Evolutionary conservation across 2,329 filamentous ascomycete species (phyloP).

Genomic region (Ilyonectria destructans): DNA sequence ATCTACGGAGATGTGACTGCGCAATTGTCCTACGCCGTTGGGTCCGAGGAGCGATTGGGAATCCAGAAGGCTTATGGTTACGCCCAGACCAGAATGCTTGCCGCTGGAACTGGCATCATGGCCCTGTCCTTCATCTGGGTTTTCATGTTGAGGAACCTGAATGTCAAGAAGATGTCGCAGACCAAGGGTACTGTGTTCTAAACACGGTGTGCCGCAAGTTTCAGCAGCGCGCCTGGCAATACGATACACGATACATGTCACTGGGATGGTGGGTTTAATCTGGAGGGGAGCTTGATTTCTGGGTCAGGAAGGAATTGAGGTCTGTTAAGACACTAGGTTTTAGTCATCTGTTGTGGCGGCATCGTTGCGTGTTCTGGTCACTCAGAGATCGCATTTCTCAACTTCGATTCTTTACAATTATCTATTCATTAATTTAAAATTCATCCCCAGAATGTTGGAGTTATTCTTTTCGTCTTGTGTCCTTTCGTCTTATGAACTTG

Average conservation of each 20-base stretch:
- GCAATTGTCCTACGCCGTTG: conserved; percentile 59
- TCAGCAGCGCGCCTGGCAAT: neutral
- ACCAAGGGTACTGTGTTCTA: conserved; percentile 53
- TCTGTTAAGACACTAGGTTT: neutral
- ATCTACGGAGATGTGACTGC: conserved; percentile 57
- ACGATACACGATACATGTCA: neutral
- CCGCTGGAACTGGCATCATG: conserved; percentile 54
- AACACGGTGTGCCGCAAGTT: neutral
- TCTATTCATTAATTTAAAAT: neutral
- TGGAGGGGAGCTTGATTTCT: neutral
- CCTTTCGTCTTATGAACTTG: too few relatives aligned
- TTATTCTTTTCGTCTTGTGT: too few relatives aligned
- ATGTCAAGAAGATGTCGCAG: conserved; percentile 51
- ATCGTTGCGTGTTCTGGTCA: neutral
- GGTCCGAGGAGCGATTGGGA: conserved; percentile 58
- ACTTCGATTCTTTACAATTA: neutral
- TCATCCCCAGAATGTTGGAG: too few relatives aligned
- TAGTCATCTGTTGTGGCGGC: neutral
- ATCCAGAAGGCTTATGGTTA: conserved; percentile 65
- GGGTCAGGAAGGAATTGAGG: neutral
- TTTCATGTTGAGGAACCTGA: conserved; percentile 51
- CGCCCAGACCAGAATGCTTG: conserved; percentile 60
- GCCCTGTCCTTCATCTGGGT: conserved; percentile 49
- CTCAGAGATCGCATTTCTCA: neutral
- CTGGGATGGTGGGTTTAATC: neutral